Conservation (phyloP, 2,329 filamentous ascomycete species). For the Claviceps africana region DNA sequence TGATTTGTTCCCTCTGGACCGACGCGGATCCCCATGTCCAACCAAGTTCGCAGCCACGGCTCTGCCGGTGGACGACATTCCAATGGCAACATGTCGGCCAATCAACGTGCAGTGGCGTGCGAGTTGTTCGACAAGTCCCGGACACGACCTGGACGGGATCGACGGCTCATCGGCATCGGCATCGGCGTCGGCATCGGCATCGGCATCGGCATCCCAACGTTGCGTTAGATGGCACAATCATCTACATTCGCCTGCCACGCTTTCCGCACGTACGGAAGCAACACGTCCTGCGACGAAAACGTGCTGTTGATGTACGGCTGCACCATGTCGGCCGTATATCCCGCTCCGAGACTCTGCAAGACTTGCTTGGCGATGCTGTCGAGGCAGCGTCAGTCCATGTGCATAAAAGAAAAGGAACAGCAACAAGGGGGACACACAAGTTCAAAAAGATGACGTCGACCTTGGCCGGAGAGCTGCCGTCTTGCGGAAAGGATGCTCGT, state of each 20-base stretch:
- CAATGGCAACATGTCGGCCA: no score
- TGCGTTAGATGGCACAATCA: constrained; percentile 21
- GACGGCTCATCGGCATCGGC: no score
- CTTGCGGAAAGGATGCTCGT: constrained; percentile 30
- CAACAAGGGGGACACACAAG: constrained; percentile 23
- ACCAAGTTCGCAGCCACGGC: no score
- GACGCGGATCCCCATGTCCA: no score
- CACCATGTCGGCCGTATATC: constrained; percentile 21
- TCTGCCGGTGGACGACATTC: no score
- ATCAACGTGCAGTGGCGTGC: no score
- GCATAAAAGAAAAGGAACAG: background rate
- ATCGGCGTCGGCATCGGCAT: no score
- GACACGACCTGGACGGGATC: no score
- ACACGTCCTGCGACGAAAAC: constrained; percentile 25
- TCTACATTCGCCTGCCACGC: constrained; percentile 23
- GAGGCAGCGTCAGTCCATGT: background rate
- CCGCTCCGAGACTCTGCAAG: constrained; percentile 21
- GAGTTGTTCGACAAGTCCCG: no score
- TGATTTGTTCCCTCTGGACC: no score
- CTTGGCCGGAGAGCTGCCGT: constrained; percentile 23
- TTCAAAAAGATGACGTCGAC: constrained; percentile 42
- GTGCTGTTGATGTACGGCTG: constrained; percentile 25
- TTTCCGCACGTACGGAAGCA: constrained; percentile 24
- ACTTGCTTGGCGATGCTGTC: constrained; percentile 25
- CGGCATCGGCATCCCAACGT: no score